These are phyloP conservation scores for Brassica nigra DNA, from an alignment of 345 rosid species.

Conservation along the genomic window DNA sequence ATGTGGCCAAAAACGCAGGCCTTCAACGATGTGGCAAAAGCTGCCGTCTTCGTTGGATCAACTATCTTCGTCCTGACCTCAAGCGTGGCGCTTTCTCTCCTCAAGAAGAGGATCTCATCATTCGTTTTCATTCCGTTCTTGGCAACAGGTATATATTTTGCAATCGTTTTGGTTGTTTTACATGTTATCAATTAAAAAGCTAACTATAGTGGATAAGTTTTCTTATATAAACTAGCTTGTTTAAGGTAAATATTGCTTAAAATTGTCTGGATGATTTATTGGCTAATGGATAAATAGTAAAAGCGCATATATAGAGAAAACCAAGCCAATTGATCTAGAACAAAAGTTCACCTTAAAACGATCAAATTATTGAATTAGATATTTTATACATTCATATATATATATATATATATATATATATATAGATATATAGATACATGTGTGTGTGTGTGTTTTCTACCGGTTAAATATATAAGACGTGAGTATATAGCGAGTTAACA, in stretches of 20 bases:
- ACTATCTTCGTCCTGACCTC: conserved; percentile 95
- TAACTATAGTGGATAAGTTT: not conserved
- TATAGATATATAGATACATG: too few relatives aligned
- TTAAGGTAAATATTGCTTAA: not conserved
- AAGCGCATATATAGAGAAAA: not conserved
- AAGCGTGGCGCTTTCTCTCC: conserved; percentile 96
- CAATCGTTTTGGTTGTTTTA: conserved; percentile 9
- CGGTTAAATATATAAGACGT: not conserved
- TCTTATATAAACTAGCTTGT: not conserved
- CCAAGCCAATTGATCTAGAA: conserved; percentile 11
- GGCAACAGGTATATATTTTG: conserved; percentile 76
- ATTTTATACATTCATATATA: too few relatives aligned
- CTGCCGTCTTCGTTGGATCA: conserved; percentile 98
- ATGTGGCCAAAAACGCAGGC: conserved; percentile 93
- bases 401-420: too few relatives aligned
- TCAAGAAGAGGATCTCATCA: conserved; percentile 85
- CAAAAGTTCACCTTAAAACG: conserved; percentile 17
- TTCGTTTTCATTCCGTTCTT: conserved; percentile 88
- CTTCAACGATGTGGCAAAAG: conserved; percentile 97
- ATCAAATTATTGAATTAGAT: conserved; percentile 10
- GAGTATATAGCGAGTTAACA: not conserved
- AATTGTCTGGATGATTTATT: not conserved
- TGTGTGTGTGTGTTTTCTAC: not conserved
- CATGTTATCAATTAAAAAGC: not conserved
- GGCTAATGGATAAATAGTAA: not conserved